Percentiles rank a stretch among this genome's conserved stretches.
These are phyloP conservation scores for Gymnopus androsaceus DNA, from an alignment of 1,284 basidiomycete species.

Conservation along the genomic window DNA sequence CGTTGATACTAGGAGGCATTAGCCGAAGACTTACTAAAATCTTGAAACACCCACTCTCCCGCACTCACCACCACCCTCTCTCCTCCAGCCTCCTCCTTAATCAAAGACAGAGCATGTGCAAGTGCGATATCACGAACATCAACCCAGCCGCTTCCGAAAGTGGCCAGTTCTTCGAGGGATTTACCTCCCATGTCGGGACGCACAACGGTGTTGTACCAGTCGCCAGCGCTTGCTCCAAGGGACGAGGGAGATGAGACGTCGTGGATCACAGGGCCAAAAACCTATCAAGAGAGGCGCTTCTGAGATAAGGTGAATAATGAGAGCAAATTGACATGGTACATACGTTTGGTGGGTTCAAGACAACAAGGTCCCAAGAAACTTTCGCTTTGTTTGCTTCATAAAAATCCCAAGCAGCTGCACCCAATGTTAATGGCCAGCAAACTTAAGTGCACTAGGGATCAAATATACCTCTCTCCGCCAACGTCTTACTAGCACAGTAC, in stretches of 20 bases:
- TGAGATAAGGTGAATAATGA: not conserved
- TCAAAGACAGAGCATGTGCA: slow-evolving; percentile 52
- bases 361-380: slow-evolving; percentile 44
- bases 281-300: slow-evolving; percentile 20
- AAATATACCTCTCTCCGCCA: slow-evolving; percentile 44
- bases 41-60: slow-evolving; percentile 31
- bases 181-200: slow-evolving; percentile 15
- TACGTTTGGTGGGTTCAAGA: slow-evolving; percentile 46
- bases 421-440: not conserved
- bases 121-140: slow-evolving; percentile 63
- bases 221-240: slow-evolving; percentile 29
- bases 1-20: no score
- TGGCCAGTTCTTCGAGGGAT: slow-evolving; percentile 14
- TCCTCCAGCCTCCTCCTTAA: slow-evolving; percentile 48
- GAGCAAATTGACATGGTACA: slow-evolving; percentile 12
- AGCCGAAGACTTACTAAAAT: slow-evolving; percentile 36
- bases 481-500: slow-evolving; percentile 47
- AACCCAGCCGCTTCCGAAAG: slow-evolving; percentile 36
- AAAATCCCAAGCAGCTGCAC: slow-evolving; percentile 48
- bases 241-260: slow-evolving; percentile 21
- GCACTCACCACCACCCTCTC: slow-evolving; percentile 48
- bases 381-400: slow-evolving; percentile 37
- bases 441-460: not conserved
- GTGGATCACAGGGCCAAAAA: slow-evolving; percentile 40
- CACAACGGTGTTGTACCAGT: slow-evolving; percentile 28